These are phyloP conservation scores for Atkinsonella hypoxylon DNA, from an alignment of 2,329 filamentous ascomycete species.

Conservation along the genomic window DNA sequence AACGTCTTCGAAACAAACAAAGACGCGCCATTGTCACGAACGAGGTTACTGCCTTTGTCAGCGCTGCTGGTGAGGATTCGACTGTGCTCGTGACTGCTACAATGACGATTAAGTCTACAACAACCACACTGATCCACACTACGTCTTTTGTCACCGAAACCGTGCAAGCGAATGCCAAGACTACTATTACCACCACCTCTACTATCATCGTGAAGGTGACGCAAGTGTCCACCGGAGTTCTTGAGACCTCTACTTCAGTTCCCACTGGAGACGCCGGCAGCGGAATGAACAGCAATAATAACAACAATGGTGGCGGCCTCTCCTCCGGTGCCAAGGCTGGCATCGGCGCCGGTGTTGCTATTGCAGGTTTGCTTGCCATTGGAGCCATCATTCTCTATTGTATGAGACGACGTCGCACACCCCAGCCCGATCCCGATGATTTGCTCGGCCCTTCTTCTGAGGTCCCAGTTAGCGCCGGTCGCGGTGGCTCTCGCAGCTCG, in stretches of 20 bases:
- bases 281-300: constrained; percentile 9
- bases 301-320: constrained; percentile 17
- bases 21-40: constrained; percentile 24
- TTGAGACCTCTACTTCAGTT: constrained; percentile 16
- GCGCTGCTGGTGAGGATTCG: constrained; percentile 10
- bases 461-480: constrained; percentile 25
- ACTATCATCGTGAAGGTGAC: constrained; percentile 24
- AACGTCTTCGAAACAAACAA: constrained; percentile 12
- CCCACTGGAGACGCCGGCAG: constrained; percentile 15
- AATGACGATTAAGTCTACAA: constrained; percentile 20
- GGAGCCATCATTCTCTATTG: constrained; percentile 19
- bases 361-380: constrained; percentile 23
- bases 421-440: constrained; percentile 25
- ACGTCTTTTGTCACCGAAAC: constrained; percentile 23
- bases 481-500: constrained; percentile 10
- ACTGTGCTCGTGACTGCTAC: constrained; percentile 19
- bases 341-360: constrained; percentile 28
- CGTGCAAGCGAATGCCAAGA: constrained; percentile 21
- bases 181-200: constrained; percentile 26
- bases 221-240: constrained; percentile 18
- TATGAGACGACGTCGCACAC: constrained; percentile 18
- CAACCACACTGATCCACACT: constrained; percentile 17
- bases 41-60: constrained; percentile 19
- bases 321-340: constrained; percentile 31
- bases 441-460: constrained; percentile 28